Evolutionary conservation across 768 basidiomycete species (phyloP).

Genomic region (Auricularia sp.): DNA sequence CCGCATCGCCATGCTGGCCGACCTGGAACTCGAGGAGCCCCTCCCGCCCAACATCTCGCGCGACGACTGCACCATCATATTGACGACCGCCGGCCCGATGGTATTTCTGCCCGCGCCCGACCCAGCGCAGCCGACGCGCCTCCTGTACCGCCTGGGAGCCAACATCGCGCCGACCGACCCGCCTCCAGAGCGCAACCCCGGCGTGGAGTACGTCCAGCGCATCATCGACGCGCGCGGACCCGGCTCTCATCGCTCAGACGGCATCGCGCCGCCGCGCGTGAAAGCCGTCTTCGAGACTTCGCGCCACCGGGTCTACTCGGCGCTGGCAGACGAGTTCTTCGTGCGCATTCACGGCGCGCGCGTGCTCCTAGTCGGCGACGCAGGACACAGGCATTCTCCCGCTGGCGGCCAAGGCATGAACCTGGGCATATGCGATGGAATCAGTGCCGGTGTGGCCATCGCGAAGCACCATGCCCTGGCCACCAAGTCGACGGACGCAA

Average conservation of each 20-base stretch:
- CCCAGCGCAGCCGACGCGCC: background rate
- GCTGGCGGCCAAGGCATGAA: slow-evolving; percentile 51
- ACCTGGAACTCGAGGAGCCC: background rate
- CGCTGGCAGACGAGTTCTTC: slow-evolving; percentile 1
- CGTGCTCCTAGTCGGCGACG: slow-evolving; percentile 30
- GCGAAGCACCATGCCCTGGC: background rate
- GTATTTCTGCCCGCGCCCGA: background rate
- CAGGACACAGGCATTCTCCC: slow-evolving; percentile 41
- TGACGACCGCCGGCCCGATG: background rate
- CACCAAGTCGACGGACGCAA: background rate
- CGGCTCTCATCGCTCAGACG: background rate
- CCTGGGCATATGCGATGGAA: slow-evolving; percentile 42
- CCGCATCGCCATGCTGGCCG: background rate
- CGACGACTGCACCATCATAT: background rate
- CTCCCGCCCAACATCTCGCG: background rate
- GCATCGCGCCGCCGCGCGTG: background rate
- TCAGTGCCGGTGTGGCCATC: slow-evolving; percentile 9
- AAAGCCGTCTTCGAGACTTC: background rate
- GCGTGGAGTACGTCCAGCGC: background rate
- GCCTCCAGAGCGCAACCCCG: background rate
- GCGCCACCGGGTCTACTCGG: slow-evolving; percentile 2
- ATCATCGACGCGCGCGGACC: background rate
- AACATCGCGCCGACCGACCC: background rate
- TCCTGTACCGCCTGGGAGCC: background rate
- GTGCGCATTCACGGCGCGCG: background rate